phyloP scores from a whole-genome alignment of 2,329 filamentous ascomycete species.

The Penicillium sp. region DNA sequence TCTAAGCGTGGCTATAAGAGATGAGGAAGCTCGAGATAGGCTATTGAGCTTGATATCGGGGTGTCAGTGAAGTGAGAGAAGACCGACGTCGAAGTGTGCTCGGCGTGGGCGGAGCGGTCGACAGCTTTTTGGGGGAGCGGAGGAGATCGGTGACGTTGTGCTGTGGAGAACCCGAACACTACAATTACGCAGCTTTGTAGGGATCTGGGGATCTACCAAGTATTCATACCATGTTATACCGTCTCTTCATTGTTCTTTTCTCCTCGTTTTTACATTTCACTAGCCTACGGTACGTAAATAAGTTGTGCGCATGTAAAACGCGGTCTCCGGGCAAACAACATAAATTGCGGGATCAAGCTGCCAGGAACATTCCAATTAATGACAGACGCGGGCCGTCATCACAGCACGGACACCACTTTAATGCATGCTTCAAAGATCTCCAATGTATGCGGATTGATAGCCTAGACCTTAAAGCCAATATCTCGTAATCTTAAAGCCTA shows the following conservation, averaged over 20 bases:
- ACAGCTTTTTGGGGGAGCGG: constrained; percentile 22
- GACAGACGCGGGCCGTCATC: not conserved
- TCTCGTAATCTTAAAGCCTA: not conserved
- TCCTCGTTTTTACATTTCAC: too few relatives aligned
- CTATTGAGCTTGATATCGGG: not conserved
- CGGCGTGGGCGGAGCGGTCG: constrained; percentile 9
- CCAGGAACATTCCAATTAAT: not conserved
- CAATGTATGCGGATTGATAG: not conserved
- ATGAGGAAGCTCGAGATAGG: not conserved
- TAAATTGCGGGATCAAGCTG: not conserved
- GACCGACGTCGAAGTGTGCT: not conserved
- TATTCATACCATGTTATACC: not conserved
- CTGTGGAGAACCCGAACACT: constrained; percentile 10
- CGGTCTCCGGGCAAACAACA: not conserved
- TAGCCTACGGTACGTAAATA: not conserved
- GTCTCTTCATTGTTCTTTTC: not conserved
- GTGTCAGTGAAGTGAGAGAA: constrained; percentile 2
- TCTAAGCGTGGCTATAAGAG: not conserved
- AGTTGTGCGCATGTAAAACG: not conserved
- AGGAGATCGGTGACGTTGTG: constrained; percentile 22
- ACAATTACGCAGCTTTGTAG: not conserved
- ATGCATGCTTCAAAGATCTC: not conserved
- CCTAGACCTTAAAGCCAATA: not conserved
- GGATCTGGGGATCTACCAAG: not conserved
- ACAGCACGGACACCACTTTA: not conserved